phyloP scores from a whole-genome alignment of 352 stramenopile species.

The Achlya hypogyna region DNA sequence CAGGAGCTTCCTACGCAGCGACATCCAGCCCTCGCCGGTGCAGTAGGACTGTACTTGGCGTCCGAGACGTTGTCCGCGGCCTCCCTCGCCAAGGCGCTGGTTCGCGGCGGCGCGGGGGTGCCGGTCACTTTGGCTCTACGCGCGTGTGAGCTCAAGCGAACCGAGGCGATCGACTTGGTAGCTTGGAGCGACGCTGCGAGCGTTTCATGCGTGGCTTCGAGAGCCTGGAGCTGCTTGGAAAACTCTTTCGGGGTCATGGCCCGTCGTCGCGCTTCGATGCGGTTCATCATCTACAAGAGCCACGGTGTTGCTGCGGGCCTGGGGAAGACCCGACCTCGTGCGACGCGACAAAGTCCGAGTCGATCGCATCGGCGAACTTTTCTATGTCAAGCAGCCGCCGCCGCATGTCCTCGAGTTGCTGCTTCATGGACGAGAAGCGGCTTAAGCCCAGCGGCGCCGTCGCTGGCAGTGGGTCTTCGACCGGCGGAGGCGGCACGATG shows the following conservation, averaged over 20 bases:
- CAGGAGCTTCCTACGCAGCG: neutral
- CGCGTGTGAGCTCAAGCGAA: neutral
- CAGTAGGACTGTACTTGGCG: neutral
- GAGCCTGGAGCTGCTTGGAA: neutral
- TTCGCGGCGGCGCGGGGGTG: neutral
- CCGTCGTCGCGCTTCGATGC: slow-evolving; percentile 1
- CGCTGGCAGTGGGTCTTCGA: neutral
- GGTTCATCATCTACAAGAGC: slow-evolving; percentile 8
- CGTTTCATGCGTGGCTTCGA: neutral
- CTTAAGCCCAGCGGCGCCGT: neutral
- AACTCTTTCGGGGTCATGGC: neutral
- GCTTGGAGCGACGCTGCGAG: neutral
- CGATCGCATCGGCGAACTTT: slow-evolving; percentile 13
- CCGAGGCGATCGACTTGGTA: neutral
- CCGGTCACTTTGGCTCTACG: neutral
- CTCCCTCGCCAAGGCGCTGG: neutral
- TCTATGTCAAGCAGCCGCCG: slow-evolving; percentile 8
- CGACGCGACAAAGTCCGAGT: slow-evolving; percentile 6
- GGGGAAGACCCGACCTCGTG: no score
- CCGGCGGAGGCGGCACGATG: neutral
- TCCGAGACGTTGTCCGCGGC: neutral
- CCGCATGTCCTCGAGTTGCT: slow-evolving; percentile 7
- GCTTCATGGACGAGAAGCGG: neutral
- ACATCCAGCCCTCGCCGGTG: neutral
- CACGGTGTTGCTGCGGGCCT: neutral